These are phyloP conservation scores for Tilletia caries DNA, from an alignment of 1,284 basidiomycete genomes.

Conservation along the genomic window DNA sequence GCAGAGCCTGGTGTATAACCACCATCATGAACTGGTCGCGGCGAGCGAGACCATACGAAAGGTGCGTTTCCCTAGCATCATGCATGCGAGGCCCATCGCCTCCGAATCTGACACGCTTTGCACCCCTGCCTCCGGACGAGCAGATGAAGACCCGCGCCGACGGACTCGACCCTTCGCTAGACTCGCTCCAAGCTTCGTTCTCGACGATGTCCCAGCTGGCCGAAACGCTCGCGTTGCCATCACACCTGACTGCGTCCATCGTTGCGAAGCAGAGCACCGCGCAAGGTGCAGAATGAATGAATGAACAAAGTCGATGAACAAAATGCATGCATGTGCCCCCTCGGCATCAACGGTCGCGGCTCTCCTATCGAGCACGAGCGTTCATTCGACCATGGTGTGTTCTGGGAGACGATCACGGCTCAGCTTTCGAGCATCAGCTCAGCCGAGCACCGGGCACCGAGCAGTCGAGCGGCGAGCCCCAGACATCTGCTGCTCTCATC, in stretches of 20 bases:
- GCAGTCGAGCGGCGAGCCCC: too few relatives aligned
- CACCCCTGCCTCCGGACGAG: not conserved
- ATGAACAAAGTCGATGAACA: not conserved
- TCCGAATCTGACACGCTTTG: too few relatives aligned
- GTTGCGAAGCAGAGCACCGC: not conserved
- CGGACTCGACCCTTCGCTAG: constrained; percentile 33
- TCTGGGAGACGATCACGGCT: too few relatives aligned
- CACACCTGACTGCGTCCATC: not conserved
- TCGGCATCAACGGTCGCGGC: too few relatives aligned
- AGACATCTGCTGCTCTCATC: too few relatives aligned
- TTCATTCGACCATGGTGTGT: too few relatives aligned
- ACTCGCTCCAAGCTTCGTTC: constrained; percentile 29
- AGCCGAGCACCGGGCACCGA: too few relatives aligned
- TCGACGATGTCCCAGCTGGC: constrained; percentile 30
- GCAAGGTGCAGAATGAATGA: not conserved
- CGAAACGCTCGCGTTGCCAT: not conserved
- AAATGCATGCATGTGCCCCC: too few relatives aligned
- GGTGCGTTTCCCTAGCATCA: constrained; percentile 60
- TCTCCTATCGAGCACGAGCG: too few relatives aligned
- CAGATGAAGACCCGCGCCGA: constrained; percentile 37
- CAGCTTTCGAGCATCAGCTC: too few relatives aligned
- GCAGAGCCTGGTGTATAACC: constrained; percentile 86
- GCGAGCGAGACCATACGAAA: constrained; percentile 84
- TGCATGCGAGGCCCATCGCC: too few relatives aligned
- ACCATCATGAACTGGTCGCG: constrained; percentile 87